These are phyloP conservation scores for Calvatia gigantea DNA, from an alignment of 768 basidiomycete species.

Conservation along the genomic window DNA sequence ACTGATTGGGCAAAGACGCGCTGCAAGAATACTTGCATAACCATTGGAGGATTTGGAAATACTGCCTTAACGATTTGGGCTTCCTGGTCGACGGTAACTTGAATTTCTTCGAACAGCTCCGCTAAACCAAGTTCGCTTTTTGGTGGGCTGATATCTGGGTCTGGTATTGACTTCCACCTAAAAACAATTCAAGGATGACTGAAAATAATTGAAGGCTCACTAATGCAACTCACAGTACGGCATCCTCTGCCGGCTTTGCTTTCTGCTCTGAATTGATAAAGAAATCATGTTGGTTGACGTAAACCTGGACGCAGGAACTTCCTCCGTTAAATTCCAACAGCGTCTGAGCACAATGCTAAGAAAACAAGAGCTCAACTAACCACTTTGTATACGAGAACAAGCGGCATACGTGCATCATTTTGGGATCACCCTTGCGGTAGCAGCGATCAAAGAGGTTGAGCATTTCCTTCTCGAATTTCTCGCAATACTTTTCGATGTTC, in stretches of 20 bases:
- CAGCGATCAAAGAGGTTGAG: constrained; percentile 92
- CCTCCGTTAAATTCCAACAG: constrained; percentile 98
- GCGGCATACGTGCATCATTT: constrained; percentile 90
- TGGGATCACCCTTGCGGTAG: constrained; percentile 95
- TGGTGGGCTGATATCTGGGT: constrained; percentile 77
- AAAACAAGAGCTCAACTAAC: not conserved
- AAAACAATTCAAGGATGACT: not conserved
- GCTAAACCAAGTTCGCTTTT: constrained; percentile 75
- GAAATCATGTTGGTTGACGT: constrained; percentile 99
- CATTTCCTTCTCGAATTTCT: constrained; percentile 99
- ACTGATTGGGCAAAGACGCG: constrained; percentile 97
- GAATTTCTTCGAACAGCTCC: constrained; percentile 83
- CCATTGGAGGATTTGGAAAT: constrained; percentile 92
- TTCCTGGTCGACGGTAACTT: constrained; percentile 89
- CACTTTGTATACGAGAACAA: not conserved
- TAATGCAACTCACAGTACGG: constrained; percentile 43
- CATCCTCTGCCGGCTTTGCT: constrained; percentile 49
- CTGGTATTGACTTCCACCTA: constrained; percentile 81
- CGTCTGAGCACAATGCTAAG: constrained; percentile 96
- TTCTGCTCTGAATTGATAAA: constrained; percentile 92
- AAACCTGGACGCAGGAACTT: constrained; percentile 93
- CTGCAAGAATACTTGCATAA: constrained; percentile 98
- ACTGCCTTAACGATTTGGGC: constrained; percentile 98
- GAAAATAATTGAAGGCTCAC: not conserved
- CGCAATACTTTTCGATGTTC: constrained; percentile 94